Conservation (phyloP, 768 basidiomycete genomes). For the Hortiboletus campestris region DNA sequence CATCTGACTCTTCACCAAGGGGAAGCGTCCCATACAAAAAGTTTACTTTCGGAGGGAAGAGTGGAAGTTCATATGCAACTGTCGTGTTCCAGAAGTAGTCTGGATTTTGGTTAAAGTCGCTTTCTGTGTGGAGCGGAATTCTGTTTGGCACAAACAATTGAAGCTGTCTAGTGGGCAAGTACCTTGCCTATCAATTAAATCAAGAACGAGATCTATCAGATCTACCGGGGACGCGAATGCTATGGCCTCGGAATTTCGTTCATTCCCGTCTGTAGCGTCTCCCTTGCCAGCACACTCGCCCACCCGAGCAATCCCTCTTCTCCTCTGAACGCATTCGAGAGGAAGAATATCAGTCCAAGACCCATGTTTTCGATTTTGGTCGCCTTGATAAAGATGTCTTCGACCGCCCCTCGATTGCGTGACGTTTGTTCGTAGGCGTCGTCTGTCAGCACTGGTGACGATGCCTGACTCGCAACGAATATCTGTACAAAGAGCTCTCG, state of each 20-base stretch:
- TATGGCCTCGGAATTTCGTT: slow-evolving; percentile 45
- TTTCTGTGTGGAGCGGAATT: background rate
- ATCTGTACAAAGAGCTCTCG: slow-evolving; percentile 64
- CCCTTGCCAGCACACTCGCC: slow-evolving; percentile 65
- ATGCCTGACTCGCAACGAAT: slow-evolving; percentile 71
- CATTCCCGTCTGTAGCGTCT: slow-evolving; percentile 64
- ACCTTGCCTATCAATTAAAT: background rate
- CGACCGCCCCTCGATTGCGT: slow-evolving; percentile 59
- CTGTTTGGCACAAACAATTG: background rate
- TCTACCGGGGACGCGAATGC: background rate
- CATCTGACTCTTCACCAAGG: slow-evolving; percentile 37
- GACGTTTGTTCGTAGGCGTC: slow-evolving; percentile 37
- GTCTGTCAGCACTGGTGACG: slow-evolving; percentile 58
- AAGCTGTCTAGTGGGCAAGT: background rate
- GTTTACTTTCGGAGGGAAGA: slow-evolving; percentile 75
- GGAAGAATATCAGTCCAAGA: slow-evolving; percentile 74
- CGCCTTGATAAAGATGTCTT: slow-evolving; percentile 79
- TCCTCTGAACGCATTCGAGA: slow-evolving; percentile 45
- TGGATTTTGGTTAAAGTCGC: background rate
- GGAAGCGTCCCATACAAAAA: slow-evolving; percentile 71
- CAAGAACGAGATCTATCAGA: background rate
- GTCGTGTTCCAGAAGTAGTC: slow-evolving; percentile 60
- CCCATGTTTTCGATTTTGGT: slow-evolving; percentile 62
- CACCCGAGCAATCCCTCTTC: slow-evolving; percentile 56
- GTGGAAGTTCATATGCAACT: slow-evolving; percentile 65